Percentiles rank a stretch among this genome's conserved stretches.
These are phyloP conservation scores for Hippophae rhamnoides DNA, from an alignment of 306 rosid genomes.

Conservation along the genomic window DNA sequence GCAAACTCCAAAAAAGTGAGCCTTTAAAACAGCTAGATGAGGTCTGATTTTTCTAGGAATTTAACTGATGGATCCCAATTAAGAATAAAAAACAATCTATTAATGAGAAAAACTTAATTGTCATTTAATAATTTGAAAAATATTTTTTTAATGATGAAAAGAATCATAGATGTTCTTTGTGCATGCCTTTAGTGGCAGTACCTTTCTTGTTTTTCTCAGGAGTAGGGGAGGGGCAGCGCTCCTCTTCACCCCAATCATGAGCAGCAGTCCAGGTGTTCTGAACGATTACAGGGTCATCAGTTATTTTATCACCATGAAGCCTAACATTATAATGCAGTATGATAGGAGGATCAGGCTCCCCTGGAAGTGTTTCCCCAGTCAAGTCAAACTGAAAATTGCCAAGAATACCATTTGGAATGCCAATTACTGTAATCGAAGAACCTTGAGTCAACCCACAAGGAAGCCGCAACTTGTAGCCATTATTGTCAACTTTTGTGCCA, in stretches of 20 bases:
- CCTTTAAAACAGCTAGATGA: too few species aligned
- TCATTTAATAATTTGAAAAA: too few species aligned
- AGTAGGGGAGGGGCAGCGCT: neutral
- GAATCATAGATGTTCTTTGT: too few species aligned
- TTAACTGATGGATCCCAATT: too few species aligned
- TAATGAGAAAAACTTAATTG: too few species aligned
- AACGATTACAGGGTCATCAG: neutral
- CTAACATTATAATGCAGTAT: neutral
- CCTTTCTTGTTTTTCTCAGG: neutral
- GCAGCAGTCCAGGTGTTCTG: constrained; percentile 1
- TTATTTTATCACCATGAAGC: neutral
- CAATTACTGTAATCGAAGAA: neutral
- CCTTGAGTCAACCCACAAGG: neutral
- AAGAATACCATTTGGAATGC: constrained; percentile 1
- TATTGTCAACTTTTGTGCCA: neutral
- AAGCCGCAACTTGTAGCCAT: neutral
- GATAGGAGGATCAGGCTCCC: neutral
- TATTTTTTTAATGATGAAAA: too few species aligned
- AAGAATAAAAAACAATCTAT: too few species aligned
- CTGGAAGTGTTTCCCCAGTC: neutral
- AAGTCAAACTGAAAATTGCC: neutral
- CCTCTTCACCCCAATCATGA: constrained; percentile 3
- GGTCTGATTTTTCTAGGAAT: too few species aligned
- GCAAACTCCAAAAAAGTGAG: too few species aligned
- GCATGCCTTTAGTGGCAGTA: neutral